Conservation (phyloP, 345 rosid genomes). For the Populus pruinosa region DNA sequence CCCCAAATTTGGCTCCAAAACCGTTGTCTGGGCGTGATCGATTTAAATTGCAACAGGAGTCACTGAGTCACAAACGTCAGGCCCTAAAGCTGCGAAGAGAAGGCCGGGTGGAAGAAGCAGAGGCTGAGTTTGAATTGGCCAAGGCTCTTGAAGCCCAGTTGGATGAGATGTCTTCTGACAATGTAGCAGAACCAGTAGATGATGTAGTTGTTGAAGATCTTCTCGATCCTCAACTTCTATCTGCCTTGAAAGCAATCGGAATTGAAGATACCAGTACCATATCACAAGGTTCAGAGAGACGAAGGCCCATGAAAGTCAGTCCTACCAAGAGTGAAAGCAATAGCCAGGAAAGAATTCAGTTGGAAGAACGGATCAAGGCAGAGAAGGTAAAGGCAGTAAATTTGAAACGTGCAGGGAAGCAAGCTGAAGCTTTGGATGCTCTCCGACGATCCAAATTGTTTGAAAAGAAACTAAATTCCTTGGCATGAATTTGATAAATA, state of each 20-base stretch:
- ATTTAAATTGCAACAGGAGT: slow-evolving; percentile 82
- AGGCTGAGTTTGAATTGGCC: slow-evolving; percentile 84
- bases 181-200: slow-evolving; percentile 26
- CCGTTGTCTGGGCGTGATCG: slow-evolving; percentile 76
- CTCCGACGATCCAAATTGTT: slow-evolving; percentile 67
- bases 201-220: slow-evolving; percentile 70
- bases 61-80: slow-evolving; percentile 76
- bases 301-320: slow-evolving; percentile 26
- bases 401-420: slow-evolving; percentile 79
- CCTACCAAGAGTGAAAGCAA: slow-evolving; percentile 30
- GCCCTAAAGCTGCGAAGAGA: slow-evolving; percentile 81
- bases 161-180: slow-evolving; percentile 46
- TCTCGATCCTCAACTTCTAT: slow-evolving; percentile 88
- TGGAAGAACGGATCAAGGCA: slow-evolving; percentile 74
- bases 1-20: slow-evolving; percentile 47
- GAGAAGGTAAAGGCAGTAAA: slow-evolving; percentile 76
- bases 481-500: slow-evolving; percentile 29
- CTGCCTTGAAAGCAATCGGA: slow-evolving; percentile 76
- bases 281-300: slow-evolving; percentile 26
- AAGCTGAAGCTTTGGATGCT: slow-evolving; percentile 85
- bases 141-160: slow-evolving; percentile 81
- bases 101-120: slow-evolving; percentile 80
- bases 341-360: slow-evolving; percentile 49
- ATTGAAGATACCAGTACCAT: slow-evolving; percentile 37
- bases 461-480: slow-evolving; percentile 64